Evolutionary conservation across 2,329 filamentous ascomycete species (phyloP).

Genomic region (Penicillium sp.): DNA sequence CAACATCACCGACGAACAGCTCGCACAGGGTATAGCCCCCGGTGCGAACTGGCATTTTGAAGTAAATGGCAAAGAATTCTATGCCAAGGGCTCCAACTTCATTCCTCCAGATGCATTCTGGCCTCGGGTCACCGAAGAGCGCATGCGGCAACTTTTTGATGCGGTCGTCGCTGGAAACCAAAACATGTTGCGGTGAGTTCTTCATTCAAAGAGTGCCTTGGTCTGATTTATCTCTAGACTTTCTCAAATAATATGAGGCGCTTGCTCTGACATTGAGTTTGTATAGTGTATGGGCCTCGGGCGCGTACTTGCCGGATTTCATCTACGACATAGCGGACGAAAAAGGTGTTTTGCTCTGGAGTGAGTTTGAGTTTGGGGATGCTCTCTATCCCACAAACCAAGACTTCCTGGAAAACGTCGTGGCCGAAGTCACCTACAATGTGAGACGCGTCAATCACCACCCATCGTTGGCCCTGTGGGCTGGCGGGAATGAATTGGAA

Average conservation of each 20-base stretch:
- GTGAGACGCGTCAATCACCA: slow-evolving; percentile 58
- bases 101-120: slow-evolving; percentile 59
- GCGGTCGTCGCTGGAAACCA: slow-evolving; percentile 54
- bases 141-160: slow-evolving; percentile 50
- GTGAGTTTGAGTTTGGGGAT: slow-evolving; percentile 58
- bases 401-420: slow-evolving; percentile 51
- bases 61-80: slow-evolving; percentile 59
- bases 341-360: slow-evolving; percentile 56
- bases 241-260: no score
- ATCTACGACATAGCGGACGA: slow-evolving; percentile 60
- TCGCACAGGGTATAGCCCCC: slow-evolving; percentile 50
- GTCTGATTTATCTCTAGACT: no score
- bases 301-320: slow-evolving; percentile 56
- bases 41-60: slow-evolving; percentile 61
- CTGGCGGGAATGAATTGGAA: slow-evolving; percentile 56
- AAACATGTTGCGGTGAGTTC: slow-evolving; percentile 51
- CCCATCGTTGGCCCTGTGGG: slow-evolving; percentile 51
- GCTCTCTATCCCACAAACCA: slow-evolving; percentile 52
- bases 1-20: slow-evolving; percentile 49
- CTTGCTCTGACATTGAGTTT: background rate
- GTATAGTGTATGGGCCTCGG: slow-evolving; percentile 50
- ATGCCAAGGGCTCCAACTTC: slow-evolving; percentile 59
- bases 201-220: no score
- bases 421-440: slow-evolving; percentile 54
- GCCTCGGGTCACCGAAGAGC: slow-evolving; percentile 51